phyloP scores from a whole-genome alignment of 2,329 filamentous ascomycete genomes.

The Lachnellula hyalina region DNA sequence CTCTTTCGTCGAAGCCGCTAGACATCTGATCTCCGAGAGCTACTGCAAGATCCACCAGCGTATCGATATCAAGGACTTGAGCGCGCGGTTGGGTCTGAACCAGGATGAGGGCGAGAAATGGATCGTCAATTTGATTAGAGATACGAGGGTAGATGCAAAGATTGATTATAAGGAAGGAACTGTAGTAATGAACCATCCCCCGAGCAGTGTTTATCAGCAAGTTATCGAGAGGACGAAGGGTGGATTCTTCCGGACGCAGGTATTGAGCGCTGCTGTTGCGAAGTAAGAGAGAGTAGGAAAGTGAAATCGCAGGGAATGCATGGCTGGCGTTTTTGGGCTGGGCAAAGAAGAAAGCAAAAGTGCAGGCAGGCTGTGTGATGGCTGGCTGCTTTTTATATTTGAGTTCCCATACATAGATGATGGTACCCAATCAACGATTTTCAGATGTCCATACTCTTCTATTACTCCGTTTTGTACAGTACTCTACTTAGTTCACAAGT shows the following conservation, averaged over 20 bases:
- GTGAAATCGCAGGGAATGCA: neutral
- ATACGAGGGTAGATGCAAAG: slow-evolving; percentile 96
- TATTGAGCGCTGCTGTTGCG: slow-evolving; percentile 55
- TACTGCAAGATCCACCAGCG: slow-evolving; percentile 99
- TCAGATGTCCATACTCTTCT: neutral
- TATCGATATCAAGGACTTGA: slow-evolving; percentile 97
- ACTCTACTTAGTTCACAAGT: no score
- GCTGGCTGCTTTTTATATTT: neutral
- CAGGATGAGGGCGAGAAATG: slow-evolving; percentile 98
- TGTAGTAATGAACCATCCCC: slow-evolving; percentile 98
- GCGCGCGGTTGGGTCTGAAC: slow-evolving; percentile 81
- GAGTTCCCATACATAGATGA: neutral
- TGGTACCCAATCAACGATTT: neutral
- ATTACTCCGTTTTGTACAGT: neutral
- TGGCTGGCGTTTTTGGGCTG: slow-evolving; percentile 20
- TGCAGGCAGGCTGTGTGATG: neutral
- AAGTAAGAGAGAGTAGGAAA: slow-evolving; percentile 24
- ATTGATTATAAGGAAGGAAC: slow-evolving; percentile 99
- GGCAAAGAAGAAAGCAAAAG: neutral
- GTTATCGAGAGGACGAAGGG: slow-evolving; percentile 99
- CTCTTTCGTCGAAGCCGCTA: slow-evolving; percentile 85
- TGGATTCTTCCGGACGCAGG: slow-evolving; percentile 96
- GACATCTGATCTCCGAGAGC: slow-evolving; percentile 95
- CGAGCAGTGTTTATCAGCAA: slow-evolving; percentile 97
- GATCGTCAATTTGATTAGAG: slow-evolving; percentile 98